phyloP scores from a whole-genome alignment of 2,329 filamentous ascomycete genomes.

The Tolypocladium pustulatum region DNA sequence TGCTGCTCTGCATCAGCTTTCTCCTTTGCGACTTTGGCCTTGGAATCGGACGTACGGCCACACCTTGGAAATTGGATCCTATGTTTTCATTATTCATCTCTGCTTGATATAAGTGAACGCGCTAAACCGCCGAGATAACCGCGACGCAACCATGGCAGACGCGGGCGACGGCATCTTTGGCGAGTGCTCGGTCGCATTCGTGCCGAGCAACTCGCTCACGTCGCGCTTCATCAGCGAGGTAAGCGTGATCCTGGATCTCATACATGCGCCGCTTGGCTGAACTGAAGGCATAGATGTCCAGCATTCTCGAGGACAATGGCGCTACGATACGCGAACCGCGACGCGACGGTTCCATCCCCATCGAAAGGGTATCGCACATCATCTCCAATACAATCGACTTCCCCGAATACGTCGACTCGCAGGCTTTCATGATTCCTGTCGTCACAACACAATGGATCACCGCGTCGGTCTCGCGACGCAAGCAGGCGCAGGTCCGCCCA shows the following conservation, averaged over 20 bases:
- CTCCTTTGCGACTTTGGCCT: background rate
- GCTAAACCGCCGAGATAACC: background rate
- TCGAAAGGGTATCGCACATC: slow-evolving; percentile 43
- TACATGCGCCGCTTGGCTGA: background rate
- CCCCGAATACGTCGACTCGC: slow-evolving; percentile 66
- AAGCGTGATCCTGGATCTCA: background rate
- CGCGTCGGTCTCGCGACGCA: slow-evolving; percentile 56
- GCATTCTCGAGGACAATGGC: slow-evolving; percentile 36
- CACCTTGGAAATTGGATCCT: background rate
- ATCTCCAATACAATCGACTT: slow-evolving; percentile 77
- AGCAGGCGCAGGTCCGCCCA: slow-evolving; percentile 66
- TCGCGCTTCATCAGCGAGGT: slow-evolving; percentile 31
- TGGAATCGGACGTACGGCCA: background rate
- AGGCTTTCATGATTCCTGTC: slow-evolving; percentile 71
- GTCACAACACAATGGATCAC: slow-evolving; percentile 75
- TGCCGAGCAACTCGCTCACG: slow-evolving; percentile 29
- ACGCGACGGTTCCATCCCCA: slow-evolving; percentile 35
- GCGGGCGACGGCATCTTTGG: slow-evolving; percentile 23
- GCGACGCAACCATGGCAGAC: slow-evolving; percentile 17
- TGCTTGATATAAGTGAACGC: background rate
- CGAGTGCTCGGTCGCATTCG: slow-evolving; percentile 34
- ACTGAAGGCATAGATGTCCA: slow-evolving; percentile 25
- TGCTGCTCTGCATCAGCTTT: background rate
- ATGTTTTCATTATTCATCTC: background rate
- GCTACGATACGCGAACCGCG: slow-evolving; percentile 36